Base-by-base conservation (phyloP, 495 filamentous ascomycete species). In the Tuber umbilicatum region DNA sequence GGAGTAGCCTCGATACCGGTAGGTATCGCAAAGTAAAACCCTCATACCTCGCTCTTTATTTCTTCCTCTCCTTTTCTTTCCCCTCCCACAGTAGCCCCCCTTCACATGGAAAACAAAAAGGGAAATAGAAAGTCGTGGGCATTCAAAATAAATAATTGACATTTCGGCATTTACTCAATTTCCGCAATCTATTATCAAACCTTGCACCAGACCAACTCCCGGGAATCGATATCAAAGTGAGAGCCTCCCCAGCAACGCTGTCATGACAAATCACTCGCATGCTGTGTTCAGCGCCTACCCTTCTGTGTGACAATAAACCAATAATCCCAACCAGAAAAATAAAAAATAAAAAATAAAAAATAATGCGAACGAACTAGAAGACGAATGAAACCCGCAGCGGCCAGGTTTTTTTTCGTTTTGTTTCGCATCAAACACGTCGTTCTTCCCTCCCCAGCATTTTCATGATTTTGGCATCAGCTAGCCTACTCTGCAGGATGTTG, bases 401-500 rank as follows among this genome's bases (percentile, higher is more conserved):
- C 27, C 55, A 64, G 7, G 10, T 3, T 60, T 31, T 60, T 27
- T 60, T 64, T 64, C 14, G 2, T 14, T 64, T 35, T 35, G 31
- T 9, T 27, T 19, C 12, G 27, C 55, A 35, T 64, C 55, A 64
- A 64, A 35, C 55, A 4, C 35, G 27, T 35, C 55, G 55, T 14
- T 19, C 55, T 35, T 64, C 76, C 68, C 74, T 78, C n/a, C 80
- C 83, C 17, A 84, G 70, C 17, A 75, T 55, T 47, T 69, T 71
- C 27, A 81, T 7, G 70, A 84, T 81, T 43, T 68, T 79, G 39
- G 68, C 55, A 42, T 84, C 83, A 14, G 73, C 80, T 37, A 72
- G 35, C 73, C 83, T 81, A 64, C 79, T 83, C 23, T 72, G 77
- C 68, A 84, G 78, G 27, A 84, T 68, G 23, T 42, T 42, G 70